Evolutionary conservation across 495 filamentous ascomycete genomes (phyloP).

Genomic region (Aspergillus sclerotioniger): DNA sequence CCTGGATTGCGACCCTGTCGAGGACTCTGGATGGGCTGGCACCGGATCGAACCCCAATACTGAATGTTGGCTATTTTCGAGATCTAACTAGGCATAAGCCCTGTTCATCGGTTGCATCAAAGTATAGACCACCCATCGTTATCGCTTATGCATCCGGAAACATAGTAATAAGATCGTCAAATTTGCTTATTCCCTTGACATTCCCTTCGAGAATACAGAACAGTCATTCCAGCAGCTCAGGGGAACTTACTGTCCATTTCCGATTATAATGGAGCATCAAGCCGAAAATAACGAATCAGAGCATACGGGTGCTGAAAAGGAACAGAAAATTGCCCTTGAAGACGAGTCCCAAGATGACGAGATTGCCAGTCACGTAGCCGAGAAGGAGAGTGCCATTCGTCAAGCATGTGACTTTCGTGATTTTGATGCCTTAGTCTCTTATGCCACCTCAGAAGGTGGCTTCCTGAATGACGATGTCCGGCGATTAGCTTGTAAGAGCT

Average conservation of each 20-base stretch:
- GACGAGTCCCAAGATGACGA: conserved; percentile 7
- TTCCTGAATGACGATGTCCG: conserved; percentile 79
- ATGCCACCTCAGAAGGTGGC: conserved; percentile 73
- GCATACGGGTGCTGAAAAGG: not conserved
- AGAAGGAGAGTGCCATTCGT: conserved; percentile 52
- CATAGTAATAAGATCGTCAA: not conserved
- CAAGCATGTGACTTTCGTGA: conserved; percentile 66
- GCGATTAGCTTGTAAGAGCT: conserved; percentile 74
- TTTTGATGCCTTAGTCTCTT: conserved; percentile 56
- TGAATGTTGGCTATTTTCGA: not conserved
- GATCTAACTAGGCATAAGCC: not conserved
- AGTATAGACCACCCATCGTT: not conserved
- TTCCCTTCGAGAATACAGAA: too few relatives aligned
- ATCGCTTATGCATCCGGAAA: not conserved
- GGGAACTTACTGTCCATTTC: not conserved
- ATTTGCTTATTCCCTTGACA: not conserved
- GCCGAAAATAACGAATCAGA: not conserved
- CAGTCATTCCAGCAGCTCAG: not conserved
- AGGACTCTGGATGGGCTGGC: not conserved
- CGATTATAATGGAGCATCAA: not conserved
- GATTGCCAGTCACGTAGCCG: conserved; percentile 8
- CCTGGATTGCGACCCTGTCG: not conserved
- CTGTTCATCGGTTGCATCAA: not conserved
- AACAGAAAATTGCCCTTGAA: not conserved
- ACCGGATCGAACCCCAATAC: not conserved